phyloP scores from a whole-genome alignment of 345 rosid genomes.

The Eucalyptus pauciflora region DNA sequence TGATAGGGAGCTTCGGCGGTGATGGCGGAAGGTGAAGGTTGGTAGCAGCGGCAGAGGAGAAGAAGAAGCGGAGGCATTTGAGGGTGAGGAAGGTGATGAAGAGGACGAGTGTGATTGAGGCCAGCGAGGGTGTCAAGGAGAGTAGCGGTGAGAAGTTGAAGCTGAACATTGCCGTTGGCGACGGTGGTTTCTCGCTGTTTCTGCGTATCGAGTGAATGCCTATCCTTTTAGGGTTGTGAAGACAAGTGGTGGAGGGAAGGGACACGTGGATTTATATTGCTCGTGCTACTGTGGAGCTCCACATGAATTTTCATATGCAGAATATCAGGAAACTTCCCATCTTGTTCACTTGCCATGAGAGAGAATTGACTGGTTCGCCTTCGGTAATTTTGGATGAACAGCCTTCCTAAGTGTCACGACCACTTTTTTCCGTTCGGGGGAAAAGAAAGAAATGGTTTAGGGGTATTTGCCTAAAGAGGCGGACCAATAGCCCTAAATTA shows the following conservation, averaged over 20 bases:
- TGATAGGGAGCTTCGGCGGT: conserved; percentile 33
- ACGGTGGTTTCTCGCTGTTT: not conserved
- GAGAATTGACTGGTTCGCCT: not conserved
- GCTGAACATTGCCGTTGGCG: not conserved
- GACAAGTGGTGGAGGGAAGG: not conserved
- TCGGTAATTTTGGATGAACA: not conserved
- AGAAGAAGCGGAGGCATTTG: not conserved
- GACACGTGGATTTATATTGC: not conserved
- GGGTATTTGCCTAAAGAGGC: too few relatives aligned
- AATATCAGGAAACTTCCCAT: not conserved
- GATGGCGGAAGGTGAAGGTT: conserved; percentile 19
- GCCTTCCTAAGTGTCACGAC: too few relatives aligned
- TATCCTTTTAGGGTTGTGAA: not conserved
- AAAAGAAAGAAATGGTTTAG: too few relatives aligned
- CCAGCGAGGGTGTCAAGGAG: too few relatives aligned
- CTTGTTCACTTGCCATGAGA: not conserved
- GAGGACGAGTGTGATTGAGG: not conserved
- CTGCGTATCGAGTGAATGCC: not conserved
- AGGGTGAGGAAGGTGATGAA: not conserved
- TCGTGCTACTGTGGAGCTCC: not conserved
- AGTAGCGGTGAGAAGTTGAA: not conserved
- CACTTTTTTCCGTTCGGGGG: too few relatives aligned
- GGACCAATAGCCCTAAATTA: too few relatives aligned
- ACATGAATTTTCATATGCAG: not conserved
- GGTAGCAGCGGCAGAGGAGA: not conserved